phyloP scores from a whole-genome alignment of 2,329 filamentous ascomycete genomes.

The Ceratocystis papillata region DNA sequence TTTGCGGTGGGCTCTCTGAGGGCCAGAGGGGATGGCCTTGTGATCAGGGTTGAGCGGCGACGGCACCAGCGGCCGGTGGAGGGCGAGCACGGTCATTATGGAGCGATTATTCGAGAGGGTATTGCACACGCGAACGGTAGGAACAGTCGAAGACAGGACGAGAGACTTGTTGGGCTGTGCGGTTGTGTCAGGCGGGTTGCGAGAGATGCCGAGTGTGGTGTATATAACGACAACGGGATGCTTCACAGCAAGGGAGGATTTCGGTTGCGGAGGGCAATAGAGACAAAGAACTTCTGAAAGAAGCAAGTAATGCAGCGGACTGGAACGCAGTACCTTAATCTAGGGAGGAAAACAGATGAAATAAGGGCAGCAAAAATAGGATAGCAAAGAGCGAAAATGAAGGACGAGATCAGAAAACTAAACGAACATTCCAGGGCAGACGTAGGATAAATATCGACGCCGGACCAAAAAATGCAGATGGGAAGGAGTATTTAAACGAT shows the following conservation, averaged over 20 bases:
- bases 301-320: conserved; percentile 10
- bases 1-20: conserved; percentile 20
- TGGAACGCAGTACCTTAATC: conserved; percentile 16
- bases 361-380: background rate
- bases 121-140: no score
- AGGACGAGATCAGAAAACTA: conserved; percentile 10
- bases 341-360: conserved; percentile 8
- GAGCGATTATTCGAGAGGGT: no score
- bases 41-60: conserved; percentile 24
- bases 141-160: no score
- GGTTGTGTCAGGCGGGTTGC: no score
- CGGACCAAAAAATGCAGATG: background rate
- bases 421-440: conserved; percentile 9
- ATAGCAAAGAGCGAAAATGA: conserved; percentile 9
- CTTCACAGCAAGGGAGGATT: background rate
- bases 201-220: conserved; percentile 5
- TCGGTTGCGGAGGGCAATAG: background rate
- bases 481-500: conserved; percentile 11
- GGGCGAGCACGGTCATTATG: conserved; percentile 16
- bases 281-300: background rate
- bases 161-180: background rate
- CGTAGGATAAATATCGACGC: background rate
- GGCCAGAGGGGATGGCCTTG: conserved; percentile 6
- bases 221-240: background rate
- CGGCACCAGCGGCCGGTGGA: conserved; percentile 21